Percentiles rank a stretch among this genome's conserved stretches.
These are phyloP conservation scores for Backusella psychrophila DNA, from an alignment of 192 early-diverging fungal genomes.

Conservation along the genomic window DNA sequence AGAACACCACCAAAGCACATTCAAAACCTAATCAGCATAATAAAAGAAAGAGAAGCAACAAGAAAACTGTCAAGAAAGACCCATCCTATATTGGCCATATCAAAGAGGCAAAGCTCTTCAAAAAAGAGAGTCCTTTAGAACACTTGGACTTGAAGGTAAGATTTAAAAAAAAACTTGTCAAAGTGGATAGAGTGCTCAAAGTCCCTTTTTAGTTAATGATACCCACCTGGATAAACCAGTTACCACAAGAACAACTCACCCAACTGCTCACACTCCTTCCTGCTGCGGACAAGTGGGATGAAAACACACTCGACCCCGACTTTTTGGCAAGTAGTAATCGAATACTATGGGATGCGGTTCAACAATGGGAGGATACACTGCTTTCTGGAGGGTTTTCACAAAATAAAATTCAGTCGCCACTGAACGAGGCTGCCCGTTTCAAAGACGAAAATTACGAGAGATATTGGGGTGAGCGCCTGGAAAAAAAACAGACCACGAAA, in stretches of 20 bases:
- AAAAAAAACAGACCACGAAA: neutral
- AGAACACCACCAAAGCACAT: no score
- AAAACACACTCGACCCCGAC: neutral
- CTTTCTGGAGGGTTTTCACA: neutral
- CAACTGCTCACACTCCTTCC: neutral
- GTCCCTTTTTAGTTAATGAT: neutral
- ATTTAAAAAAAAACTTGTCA: no score
- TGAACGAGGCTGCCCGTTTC: neutral
- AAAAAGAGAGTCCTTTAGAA: no score
- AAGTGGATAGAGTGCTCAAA: no score
- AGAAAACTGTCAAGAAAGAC: no score
- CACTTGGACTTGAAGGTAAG: no score
- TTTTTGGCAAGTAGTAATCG: neutral
- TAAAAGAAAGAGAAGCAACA: no score
- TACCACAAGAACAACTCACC: neutral
- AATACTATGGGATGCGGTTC: neutral
- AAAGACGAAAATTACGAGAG: conserved; percentile 2
- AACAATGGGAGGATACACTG: neutral
- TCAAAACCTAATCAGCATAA: no score
- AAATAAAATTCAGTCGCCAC: neutral
- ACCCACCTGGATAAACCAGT: neutral
- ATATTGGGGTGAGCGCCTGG: conserved; percentile 7
- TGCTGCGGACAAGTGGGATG: neutral
- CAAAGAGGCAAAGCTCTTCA: no score
- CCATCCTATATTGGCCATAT: no score